Base-by-base conservation (phyloP, 1,284 basidiomycete genomes). In the Malassezia slooffiae region DNA sequence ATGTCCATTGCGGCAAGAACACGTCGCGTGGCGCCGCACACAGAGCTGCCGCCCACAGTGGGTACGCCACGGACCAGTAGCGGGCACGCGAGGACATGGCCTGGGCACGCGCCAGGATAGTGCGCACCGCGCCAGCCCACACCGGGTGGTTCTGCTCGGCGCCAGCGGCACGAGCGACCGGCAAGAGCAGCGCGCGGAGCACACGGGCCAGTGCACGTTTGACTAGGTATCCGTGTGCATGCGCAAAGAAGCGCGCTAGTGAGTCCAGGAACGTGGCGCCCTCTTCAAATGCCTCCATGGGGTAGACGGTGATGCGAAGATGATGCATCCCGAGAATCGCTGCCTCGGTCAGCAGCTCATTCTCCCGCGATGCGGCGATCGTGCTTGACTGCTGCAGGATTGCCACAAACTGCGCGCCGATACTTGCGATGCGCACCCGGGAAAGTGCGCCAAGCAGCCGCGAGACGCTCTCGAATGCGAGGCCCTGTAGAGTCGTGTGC, bases 91-190 rank as follows among this genome's bases (percentile, higher is more conserved):
- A 73, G 66, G 82, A 80, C 84, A 95, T 90, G 41, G 83, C 82
- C 43, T 78, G 76, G 4, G 88, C 86, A 58, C 84, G 82, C 1
- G 83, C 82, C 62, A 82, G 81, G 31, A 96, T 85, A 5, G 79
- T 73, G 54, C 88, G 82, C 34, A 93, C 82, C 0, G 88, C 88
- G 65, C 86, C 87, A 2, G 81, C 82, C 90, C 90, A 96, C 43
- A 83, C 77, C 0, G 90, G 90, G 67, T 93, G 85, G 61, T 95
- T 93, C 36, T 91, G 86, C 72, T 96, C 90, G 1, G 87, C 90
- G 67, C 91, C 88, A 0, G 88, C 90, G 20, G 84, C 88, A 80
- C 87, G 57, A 47, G 83, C 84, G 29, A 95, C 86, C 0, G 86
- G 85, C 71, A 93, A 85, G 34, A 96, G 70, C 11, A 95, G 70